phyloP scores from a whole-genome alignment of 2,329 filamentous ascomycete species.

The Xylaria digitata region DNA sequence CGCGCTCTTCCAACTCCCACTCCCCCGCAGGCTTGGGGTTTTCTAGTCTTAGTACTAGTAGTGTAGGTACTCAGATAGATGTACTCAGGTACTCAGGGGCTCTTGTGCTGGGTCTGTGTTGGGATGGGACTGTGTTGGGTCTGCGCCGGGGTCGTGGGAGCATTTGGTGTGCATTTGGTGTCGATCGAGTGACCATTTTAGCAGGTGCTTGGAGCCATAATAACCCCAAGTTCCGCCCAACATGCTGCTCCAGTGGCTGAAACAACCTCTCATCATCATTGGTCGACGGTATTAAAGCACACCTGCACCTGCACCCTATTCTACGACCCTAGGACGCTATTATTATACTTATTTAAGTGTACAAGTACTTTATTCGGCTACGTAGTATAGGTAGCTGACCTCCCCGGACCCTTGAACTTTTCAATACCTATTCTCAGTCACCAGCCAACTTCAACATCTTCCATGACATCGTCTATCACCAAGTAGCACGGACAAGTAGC shows the following conservation, averaged over 20 bases:
- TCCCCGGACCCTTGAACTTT: conserved; percentile 6
- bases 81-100: conserved; percentile 6
- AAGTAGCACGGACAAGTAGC: too few relatives aligned
- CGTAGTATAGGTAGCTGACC: conserved; percentile 12
- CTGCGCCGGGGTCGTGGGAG: not conserved
- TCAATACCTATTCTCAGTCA: not conserved
- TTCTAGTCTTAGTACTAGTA: not conserved
- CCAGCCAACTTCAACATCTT: conserved; percentile 10
- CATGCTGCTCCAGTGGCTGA: conserved; percentile 10
- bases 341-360: too few relatives aligned
- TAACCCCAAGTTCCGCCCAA: not conserved
- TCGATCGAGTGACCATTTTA: conserved; percentile 25
- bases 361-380: too few relatives aligned
- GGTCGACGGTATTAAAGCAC: too few relatives aligned
- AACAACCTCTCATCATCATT: too few relatives aligned
- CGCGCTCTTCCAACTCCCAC: not conserved
- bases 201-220: conserved; percentile 28
- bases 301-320: too few relatives aligned
- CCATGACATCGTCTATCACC: not conserved
- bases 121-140: not conserved
- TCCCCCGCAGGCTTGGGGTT: not conserved
- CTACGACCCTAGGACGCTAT: too few relatives aligned
- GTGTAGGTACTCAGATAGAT: too few relatives aligned
- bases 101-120: not conserved
- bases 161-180: not conserved